Evolutionary conservation across 116 monocot genomes (phyloP), one percentile per base, ranked within the genome.

Genomic region (Zostera marina): DNA sequence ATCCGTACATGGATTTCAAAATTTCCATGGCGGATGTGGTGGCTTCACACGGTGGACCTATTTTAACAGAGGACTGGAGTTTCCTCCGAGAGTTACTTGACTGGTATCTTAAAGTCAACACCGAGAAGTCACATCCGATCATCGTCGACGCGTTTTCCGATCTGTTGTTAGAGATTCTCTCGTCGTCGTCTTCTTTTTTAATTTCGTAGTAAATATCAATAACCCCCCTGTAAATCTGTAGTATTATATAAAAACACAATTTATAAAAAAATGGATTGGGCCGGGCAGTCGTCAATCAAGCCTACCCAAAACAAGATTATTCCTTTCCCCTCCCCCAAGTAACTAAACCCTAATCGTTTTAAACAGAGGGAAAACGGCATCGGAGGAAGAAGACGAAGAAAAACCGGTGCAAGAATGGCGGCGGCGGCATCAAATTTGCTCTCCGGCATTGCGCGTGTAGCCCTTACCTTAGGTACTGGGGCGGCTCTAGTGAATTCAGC

Each of bases 1-100:
- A 81, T 47, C 78, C 78, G 10, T 81, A 75, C 71, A 11, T 10
- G 13, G 81, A 86, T 62, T 86, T 86, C 70, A 56, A 75, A 53
- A 38, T 25, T 38, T 78, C 85, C 2, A 86, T 86, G 81, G 81
- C 73, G 75, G 81, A 81, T 70, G 78, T 86, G 81, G 81, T 81
- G 57, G 46, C 42, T 39, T 69, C 75, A 9, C 66, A 81, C 13
- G 74, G 66, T n/a, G 42, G 38, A 71, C 4, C 32, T 3, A 32
- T 32, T 32, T 32, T 49, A 19, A 53, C 70, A 52, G 75, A 53
- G 43, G 59, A 71, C 14, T 70, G 70, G 78, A 61, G 38, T 9
- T n/a, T 65, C 46, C 54, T 86, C 0, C 75, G 78, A 51, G 73
- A 71, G 62, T 63, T 86, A 48, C 55, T 86, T 23, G 54, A 54